Evolutionary conservation across 371 early-diverging fungal genomes (phyloP).

Genomic region (Mucor racemosus): DNA sequence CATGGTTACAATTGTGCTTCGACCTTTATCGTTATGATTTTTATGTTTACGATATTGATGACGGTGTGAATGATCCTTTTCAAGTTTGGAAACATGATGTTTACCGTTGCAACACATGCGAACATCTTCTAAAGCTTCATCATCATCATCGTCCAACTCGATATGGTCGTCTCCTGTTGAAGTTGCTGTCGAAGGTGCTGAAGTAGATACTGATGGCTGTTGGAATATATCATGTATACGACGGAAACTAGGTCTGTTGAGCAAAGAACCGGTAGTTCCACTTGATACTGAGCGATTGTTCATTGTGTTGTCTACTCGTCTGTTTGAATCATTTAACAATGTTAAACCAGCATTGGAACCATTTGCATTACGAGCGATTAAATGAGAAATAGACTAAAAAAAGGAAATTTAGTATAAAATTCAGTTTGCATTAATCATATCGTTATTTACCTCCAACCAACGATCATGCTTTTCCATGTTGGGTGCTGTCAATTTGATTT

Average conservation of each 20-base stretch:
- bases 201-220: conserved; percentile 13
- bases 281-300: conserved; percentile 27
- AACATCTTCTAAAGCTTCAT: conserved; percentile 57
- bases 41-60: conserved; percentile 36
- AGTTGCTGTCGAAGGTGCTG: conserved; percentile 5
- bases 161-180: conserved; percentile 13
- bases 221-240: conserved; percentile 37
- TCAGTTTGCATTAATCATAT: neutral
- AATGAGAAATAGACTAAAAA: conserved; percentile 33
- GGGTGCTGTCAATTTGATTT: conserved; percentile 73
- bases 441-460: conserved; percentile 58
- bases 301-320: neutral
- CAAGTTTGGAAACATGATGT: conserved; percentile 55
- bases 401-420: neutral
- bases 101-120: conserved; percentile 63
- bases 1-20: neutral
- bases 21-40: conserved; percentile 5
- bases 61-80: conserved; percentile 38
- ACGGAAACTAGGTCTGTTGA: conserved; percentile 41
- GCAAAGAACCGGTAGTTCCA: conserved; percentile 18
- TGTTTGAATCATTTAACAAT: conserved; percentile 5
- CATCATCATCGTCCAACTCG: conserved; percentile 27
- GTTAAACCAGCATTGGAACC: conserved; percentile 8
- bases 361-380: conserved; percentile 28
- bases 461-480: conserved; percentile 67